phyloP scores from a whole-genome alignment of 2,329 filamentous ascomycete species.

The Pseudogymnoascus sp. region DNA sequence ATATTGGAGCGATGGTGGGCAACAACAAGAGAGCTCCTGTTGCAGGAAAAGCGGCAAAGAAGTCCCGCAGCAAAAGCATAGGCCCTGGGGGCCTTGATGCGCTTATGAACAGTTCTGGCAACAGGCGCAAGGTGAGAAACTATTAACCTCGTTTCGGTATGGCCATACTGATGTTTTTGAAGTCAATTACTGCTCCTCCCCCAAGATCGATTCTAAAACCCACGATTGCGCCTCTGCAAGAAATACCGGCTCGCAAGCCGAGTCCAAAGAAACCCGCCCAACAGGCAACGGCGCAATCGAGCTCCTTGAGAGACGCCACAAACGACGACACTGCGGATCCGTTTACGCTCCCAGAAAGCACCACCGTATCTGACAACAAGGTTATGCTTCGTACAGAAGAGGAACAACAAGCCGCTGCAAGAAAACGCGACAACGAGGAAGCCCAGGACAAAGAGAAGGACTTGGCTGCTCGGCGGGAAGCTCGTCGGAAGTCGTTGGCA shows the following conservation, averaged over 20 bases:
- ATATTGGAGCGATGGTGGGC: constrained; percentile 42
- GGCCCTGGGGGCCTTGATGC: constrained; percentile 85
- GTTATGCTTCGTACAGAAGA: constrained; percentile 62
- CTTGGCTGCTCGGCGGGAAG: constrained; percentile 68
- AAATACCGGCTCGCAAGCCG: constrained; percentile 61
- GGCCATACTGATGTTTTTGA: constrained; percentile 17
- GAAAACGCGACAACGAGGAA: constrained; percentile 62
- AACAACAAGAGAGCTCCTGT: constrained; percentile 20
- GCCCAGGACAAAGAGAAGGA: constrained; percentile 51
- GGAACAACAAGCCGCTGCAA: constrained; percentile 60
- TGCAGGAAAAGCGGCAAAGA: constrained; percentile 38
- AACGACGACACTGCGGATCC: constrained; percentile 2
- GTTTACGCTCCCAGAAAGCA: background rate
- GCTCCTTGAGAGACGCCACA: background rate
- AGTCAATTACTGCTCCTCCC: constrained; percentile 33
- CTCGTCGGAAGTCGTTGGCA: constrained; percentile 83
- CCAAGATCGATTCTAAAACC: constrained; percentile 74
- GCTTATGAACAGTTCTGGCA: constrained; percentile 66
- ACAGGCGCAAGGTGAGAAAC: constrained; percentile 64
- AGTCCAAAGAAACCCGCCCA: background rate
- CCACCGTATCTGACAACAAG: constrained; percentile 36
- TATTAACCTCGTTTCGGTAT: constrained; percentile 25
- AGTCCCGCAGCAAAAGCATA: constrained; percentile 90
- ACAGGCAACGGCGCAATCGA: background rate
- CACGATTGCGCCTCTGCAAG: constrained; percentile 57